Percentiles rank a stretch among this genome's conserved stretches.
These are phyloP conservation scores for Fusarium tuaranense DNA, from an alignment of 2,329 filamentous ascomycete species.

Conservation along the genomic window DNA sequence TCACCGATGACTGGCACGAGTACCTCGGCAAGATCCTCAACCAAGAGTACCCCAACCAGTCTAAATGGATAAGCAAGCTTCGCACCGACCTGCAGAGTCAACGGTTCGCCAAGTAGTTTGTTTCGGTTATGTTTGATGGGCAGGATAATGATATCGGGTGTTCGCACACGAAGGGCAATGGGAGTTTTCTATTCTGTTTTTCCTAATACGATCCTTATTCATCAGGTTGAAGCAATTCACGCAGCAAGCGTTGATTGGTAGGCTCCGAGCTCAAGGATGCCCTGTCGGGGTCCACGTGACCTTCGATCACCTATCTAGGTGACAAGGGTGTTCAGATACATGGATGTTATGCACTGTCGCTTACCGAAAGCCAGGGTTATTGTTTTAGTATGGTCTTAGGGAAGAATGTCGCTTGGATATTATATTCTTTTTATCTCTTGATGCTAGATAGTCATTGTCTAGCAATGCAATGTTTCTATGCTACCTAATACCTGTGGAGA, in stretches of 20 bases:
- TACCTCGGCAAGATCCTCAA: neutral
- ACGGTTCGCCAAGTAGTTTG: neutral
- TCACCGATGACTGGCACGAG: constrained; percentile 14
- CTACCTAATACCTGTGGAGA: neutral
- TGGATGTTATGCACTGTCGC: too few species aligned
- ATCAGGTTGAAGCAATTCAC: neutral
- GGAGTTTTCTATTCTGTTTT: neutral
- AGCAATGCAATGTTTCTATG: neutral
- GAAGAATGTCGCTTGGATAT: neutral
- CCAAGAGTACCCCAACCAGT: neutral
- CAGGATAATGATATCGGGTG: neutral
- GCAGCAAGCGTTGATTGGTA: neutral
- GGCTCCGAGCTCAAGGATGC: neutral
- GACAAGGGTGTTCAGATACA: neutral
- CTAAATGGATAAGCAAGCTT: neutral
- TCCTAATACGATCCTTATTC: neutral
- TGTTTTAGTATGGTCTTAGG: neutral
- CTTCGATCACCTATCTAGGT: neutral
- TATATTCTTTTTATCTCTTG: neutral
- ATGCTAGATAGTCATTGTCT: neutral
- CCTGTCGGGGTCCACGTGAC: neutral
- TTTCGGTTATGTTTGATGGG: neutral
- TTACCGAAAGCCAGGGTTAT: too few species aligned
- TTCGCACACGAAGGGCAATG: neutral
- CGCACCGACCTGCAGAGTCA: neutral